Conservation (phyloP, 1,284 basidiomycete species). For the Apiotrichum laibachii region DNA sequence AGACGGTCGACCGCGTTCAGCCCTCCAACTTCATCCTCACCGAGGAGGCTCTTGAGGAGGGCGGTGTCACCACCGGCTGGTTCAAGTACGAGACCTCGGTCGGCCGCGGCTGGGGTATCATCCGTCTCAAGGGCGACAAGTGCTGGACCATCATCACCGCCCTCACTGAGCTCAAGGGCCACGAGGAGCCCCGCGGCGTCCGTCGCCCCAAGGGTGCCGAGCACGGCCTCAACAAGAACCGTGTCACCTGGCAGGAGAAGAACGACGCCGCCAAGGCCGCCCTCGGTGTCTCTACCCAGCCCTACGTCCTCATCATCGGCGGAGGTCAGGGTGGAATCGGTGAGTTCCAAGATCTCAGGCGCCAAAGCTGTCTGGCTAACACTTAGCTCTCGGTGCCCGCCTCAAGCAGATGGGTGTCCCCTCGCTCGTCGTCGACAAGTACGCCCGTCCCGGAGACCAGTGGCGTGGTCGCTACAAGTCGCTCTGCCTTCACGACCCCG, state of each 20-base stretch:
- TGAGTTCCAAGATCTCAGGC: no score
- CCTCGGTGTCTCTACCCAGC: conserved; percentile 25
- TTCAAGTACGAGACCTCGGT: conserved; percentile 51
- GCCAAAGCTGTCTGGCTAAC: no score
- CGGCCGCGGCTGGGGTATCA: conserved; percentile 33
- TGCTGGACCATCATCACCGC: conserved; percentile 59
- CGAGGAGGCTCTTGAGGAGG: conserved; percentile 34
- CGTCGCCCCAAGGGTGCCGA: conserved; percentile 21
- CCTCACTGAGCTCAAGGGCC: conserved; percentile 56
- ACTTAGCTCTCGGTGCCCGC: conserved; percentile 47
- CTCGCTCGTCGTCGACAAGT: conserved; percentile 48
- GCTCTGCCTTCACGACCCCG: conserved; percentile 61
- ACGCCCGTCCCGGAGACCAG: conserved; percentile 47
- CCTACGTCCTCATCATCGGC: conserved; percentile 29
- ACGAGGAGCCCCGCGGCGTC: conserved; percentile 51
- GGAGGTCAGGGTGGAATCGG: conserved; percentile 28
- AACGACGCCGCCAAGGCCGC: conserved; percentile 31
- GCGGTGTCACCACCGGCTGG: conserved; percentile 16
- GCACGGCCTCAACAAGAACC: conserved; percentile 23
- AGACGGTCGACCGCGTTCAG: conserved; percentile 5
- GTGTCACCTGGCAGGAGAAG: conserved; percentile 25
- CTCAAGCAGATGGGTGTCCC: conserved; percentile 48
- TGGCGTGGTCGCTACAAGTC: conserved; percentile 58
- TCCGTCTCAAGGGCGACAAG: conserved; percentile 53
- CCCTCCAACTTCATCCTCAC: conserved; percentile 11